These are phyloP conservation scores for Suillus occidentalis DNA, from an alignment of 768 basidiomycete species.

Conservation along the genomic window DNA sequence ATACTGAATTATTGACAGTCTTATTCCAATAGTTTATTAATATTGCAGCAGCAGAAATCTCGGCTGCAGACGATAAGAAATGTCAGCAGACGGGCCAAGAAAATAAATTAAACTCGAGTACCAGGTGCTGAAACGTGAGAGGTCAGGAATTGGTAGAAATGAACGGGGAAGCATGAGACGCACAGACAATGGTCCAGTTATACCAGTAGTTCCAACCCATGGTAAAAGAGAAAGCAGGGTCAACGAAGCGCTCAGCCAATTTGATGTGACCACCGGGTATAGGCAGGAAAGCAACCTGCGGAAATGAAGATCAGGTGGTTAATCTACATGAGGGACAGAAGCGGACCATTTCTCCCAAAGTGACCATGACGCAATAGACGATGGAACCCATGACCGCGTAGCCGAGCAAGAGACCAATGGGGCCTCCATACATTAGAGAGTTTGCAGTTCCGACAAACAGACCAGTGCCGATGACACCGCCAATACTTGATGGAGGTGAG, in stretches of 20 bases:
- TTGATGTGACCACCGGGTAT: conserved; percentile 81
- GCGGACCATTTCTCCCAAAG: conserved; percentile 65
- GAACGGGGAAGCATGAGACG: not conserved
- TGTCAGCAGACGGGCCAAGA: conserved; percentile 4
- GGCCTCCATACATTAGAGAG: conserved; percentile 57
- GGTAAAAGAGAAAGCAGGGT: conserved; percentile 63
- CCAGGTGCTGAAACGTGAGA: conserved; percentile 10
- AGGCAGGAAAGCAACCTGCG: conserved; percentile 67
- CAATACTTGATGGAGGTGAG: conserved; percentile 44
- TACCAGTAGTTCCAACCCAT: conserved; percentile 61
- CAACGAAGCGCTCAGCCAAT: conserved; percentile 79
- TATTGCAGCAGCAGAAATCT: conserved; percentile 53
- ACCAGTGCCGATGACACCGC: conserved; percentile 58
- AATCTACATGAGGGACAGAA: conserved; percentile 48
- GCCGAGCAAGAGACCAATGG: conserved; percentile 73
- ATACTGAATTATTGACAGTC: conserved; percentile 62
- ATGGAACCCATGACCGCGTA: conserved; percentile 66
- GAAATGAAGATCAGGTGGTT: conserved; percentile 53
- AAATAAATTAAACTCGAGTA: not conserved
- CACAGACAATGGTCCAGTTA: conserved; percentile 30
- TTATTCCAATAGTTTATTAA: conserved; percentile 74
- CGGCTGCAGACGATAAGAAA: conserved; percentile 20
- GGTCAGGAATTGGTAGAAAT: conserved; percentile 22
- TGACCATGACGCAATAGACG: conserved; percentile 71
- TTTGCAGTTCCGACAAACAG: conserved; percentile 68